A percentile compares a stretch with the other conserved stretches of the same genome.
phyloP scores from a whole-genome alignment of 1,284 basidiomycete species.

The Pseudozyma hubeiensis region DNA sequence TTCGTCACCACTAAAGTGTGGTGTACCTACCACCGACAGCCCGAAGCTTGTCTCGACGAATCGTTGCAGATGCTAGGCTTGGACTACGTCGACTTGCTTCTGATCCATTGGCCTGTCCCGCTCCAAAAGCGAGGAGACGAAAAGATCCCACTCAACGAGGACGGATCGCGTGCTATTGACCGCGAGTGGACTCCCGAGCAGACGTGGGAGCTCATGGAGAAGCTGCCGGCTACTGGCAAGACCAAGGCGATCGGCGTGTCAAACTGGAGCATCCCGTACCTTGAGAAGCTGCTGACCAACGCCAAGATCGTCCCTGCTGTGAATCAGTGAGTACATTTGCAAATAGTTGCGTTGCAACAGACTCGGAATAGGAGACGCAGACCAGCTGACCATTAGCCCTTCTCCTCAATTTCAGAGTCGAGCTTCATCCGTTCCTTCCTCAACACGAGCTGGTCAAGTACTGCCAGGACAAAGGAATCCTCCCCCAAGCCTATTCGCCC shows the following conservation, averaged over 20 bases:
- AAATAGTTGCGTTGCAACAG: no score
- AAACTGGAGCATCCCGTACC: constrained; percentile 54
- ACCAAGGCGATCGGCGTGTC: constrained; percentile 80
- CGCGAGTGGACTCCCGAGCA: constrained; percentile 77
- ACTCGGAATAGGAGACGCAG: background rate
- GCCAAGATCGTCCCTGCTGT: constrained; percentile 78
- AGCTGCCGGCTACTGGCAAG: constrained; percentile 76
- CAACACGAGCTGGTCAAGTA: constrained; percentile 83
- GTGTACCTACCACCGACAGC: constrained; percentile 64
- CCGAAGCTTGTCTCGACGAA: constrained; percentile 77
- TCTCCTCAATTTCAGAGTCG: constrained; percentile 16
- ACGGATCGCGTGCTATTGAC: constrained; percentile 74
- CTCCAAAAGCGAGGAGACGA: constrained; percentile 78
- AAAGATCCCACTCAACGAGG: constrained; percentile 75
- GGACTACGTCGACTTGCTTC: constrained; percentile 81
- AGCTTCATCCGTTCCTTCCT: constrained; percentile 70
- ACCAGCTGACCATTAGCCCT: background rate
- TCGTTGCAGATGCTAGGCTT: constrained; percentile 79
- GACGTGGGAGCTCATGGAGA: constrained; percentile 88
- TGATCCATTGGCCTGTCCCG: constrained; percentile 69
- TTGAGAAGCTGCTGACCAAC: constrained; percentile 71
- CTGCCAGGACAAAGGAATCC: constrained; percentile 70
- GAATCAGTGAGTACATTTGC: constrained; percentile 72
- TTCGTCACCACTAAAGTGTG: constrained; percentile 87
- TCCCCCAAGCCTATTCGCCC: constrained; percentile 55